Evolutionary conservation across 192 early-diverging fungal genomes (phyloP), one percentile per base, ranked within the genome.

Genomic region (Paraglomus brasilianum): DNA sequence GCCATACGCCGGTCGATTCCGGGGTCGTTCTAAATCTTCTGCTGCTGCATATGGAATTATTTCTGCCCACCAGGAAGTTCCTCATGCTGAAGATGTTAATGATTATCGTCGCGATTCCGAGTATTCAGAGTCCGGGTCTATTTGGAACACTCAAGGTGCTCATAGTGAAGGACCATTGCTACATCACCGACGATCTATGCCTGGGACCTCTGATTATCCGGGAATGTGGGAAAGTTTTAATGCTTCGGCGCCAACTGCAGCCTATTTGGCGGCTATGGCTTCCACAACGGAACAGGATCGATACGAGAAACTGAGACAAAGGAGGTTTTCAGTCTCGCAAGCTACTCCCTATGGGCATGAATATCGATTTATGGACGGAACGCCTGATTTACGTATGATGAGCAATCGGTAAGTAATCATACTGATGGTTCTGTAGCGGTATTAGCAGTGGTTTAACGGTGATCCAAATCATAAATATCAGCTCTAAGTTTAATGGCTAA

Each of bases 11-110:
- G 22, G 49, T 80, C 47, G 80, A 65, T 80, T 76, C 14, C 77
- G 87, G 41, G 73, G 77, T 9, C 67, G 87, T 24, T 88, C 85
- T 17, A 86, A 90, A 72, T 89, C 86, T 4, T 86, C 87, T 5
- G 86, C 86, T 10, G 86, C 85, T 3, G 85, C 88, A 49, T 88
- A 84, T 74, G 87, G 85, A 22, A 47, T 88, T 7, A 55, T 87
- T 52, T 75, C 86, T 30, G 76, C 78, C 22, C 73, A 82, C 39
- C 77, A 85, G 49, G 75, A 81, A 41, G 48, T 75, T 48, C 75
- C 74, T 51, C 58, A 79, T 39, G 48, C 59, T 55, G 74, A 78
- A 10, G 49, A 49, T 5, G 45, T 75, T 10, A 42, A 63, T 50
- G 73, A 82, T 51, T 64, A 78, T 40, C 76, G 78, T 41, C 74